These are phyloP conservation scores for Trebouxiophyceae sp. DNA, from an alignment of 163 green algal species.

Conservation along the genomic window DNA sequence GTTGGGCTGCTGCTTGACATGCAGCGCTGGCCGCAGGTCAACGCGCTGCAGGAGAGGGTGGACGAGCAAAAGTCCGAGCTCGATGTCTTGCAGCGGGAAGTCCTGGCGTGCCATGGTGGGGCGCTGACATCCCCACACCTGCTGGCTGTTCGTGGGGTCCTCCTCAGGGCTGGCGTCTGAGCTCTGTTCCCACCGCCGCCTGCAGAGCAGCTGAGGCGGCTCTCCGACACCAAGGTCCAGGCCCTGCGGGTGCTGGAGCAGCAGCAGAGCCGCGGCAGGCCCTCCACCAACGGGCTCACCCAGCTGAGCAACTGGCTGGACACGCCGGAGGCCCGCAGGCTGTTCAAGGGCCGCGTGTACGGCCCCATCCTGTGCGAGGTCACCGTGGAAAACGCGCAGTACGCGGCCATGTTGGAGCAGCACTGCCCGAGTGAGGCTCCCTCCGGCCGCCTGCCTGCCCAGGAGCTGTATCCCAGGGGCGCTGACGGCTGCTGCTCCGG, in stretches of 20 bases:
- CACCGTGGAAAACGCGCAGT: conserved; percentile 29
- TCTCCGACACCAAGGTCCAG: conserved; percentile 24
- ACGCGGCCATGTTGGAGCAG: conserved; percentile 49
- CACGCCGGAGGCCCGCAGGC: conserved; percentile 15
- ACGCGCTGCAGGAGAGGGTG: too few relatives aligned
- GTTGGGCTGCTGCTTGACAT: too few relatives aligned
- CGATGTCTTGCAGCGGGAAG: too few relatives aligned
- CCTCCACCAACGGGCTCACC: conserved; percentile 36
- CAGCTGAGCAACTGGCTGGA: conserved; percentile 2
- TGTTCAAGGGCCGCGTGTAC: conserved; percentile 45
- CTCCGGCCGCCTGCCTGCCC: background rate
- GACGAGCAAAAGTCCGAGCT: too few relatives aligned
- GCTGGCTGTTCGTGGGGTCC: too few relatives aligned
- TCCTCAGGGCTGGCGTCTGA: too few relatives aligned
- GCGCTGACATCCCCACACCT: too few relatives aligned
- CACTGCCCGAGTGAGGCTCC: conserved; percentile 21
- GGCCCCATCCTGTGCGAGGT: conserved; percentile 53
- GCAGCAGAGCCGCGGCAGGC: conserved; percentile 16
- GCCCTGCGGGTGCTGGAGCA: conserved; percentile 23
- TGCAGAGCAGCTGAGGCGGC: conserved; percentile 21
- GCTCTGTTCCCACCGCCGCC: too few relatives aligned
- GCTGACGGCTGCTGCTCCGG: background rate
- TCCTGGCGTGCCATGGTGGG: too few relatives aligned
- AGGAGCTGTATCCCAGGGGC: conserved; percentile 5
- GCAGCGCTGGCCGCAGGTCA: too few relatives aligned